A percentile compares a stretch with the other conserved stretches of the same genome.
Conservation (phyloP, 2,329 filamentous ascomycete species). For the Penicillium glabrum region DNA sequence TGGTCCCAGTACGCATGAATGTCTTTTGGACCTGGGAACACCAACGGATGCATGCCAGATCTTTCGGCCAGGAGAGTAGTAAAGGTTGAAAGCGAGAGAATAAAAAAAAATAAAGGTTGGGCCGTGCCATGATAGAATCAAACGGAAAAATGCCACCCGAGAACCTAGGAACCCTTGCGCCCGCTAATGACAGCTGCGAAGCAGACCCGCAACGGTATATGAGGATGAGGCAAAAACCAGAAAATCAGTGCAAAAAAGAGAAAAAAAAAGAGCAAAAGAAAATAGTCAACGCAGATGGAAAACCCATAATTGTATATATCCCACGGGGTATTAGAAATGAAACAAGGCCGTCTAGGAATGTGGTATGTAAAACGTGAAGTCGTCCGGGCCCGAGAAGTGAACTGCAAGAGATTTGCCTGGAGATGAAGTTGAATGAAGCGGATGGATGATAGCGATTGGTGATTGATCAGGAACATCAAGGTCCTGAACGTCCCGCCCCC, state of each 20-base stretch:
- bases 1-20: not conserved
- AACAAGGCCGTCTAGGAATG: conserved; percentile 27
- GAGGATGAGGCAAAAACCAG: conserved; percentile 22
- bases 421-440: not conserved
- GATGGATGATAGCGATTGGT: not conserved
- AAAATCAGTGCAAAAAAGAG: conserved; percentile 8
- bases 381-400: conserved; percentile 7
- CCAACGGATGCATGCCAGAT: not conserved
- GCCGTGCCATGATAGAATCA: conserved; percentile 16
- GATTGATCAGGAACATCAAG: conserved; percentile 9
- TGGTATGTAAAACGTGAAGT: conserved; percentile 19
- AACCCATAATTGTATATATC: conserved; percentile 12
- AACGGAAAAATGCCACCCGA: conserved; percentile 32
- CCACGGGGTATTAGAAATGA: conserved; percentile 28
- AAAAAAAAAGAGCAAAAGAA: conserved; percentile 7
- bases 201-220: conserved; percentile 27
- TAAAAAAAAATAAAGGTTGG: not conserved
- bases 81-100: not conserved
- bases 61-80: not conserved
- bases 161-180: conserved; percentile 36
- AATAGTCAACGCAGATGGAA: conserved; percentile 1
- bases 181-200: conserved; percentile 40
- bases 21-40: too few relatives aligned
- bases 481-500: conserved; percentile 23
- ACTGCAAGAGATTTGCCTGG: not conserved